Conservation (phyloP, 345 rosid genomes). For the Sonneratia alba region DNA sequence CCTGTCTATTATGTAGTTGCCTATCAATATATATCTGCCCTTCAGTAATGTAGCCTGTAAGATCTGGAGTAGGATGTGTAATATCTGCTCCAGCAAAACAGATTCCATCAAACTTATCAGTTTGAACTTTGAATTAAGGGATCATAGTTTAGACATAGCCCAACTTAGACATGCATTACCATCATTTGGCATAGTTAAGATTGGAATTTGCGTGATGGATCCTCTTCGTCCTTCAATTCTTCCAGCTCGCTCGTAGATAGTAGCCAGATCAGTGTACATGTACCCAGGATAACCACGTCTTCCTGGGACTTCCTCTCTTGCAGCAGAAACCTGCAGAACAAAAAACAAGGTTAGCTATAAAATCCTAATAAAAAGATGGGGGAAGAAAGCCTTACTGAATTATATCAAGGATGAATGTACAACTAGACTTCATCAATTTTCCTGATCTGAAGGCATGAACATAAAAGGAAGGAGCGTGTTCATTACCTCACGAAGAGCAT, state of each 20-base stretch:
- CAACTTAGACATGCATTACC: slow-evolving; percentile 30
- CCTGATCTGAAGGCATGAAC: background rate
- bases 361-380: background rate
- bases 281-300: slow-evolving; percentile 99
- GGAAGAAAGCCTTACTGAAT: no score
- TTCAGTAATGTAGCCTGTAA: slow-evolving; percentile 97
- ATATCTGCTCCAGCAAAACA: slow-evolving; percentile 47
- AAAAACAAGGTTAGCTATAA: slow-evolving; percentile 3
- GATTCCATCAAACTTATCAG: slow-evolving; percentile 1
- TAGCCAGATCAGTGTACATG: slow-evolving; percentile 99
- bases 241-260: slow-evolving; percentile 96
- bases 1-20: slow-evolving; percentile 83
- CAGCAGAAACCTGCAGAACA: slow-evolving; percentile 85
- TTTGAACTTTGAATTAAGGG: slow-evolving; percentile 3
- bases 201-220: slow-evolving; percentile 95
- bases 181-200: slow-evolving; percentile 97
- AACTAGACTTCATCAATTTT: background rate
- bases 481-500: slow-evolving; percentile 94
- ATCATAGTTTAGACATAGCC: background rate
- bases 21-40: slow-evolving; percentile 88
- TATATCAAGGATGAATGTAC: background rate
- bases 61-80: slow-evolving; percentile 98
- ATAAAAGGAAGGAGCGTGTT: background rate
- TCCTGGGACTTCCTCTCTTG: slow-evolving; percentile 99
- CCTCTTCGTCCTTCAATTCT: slow-evolving; percentile 96